A percentile compares a stretch with the other conserved stretches of the same genome.
Conservation (phyloP, 75 land plant genomes). For the Chamaecyparis obtusa region DNA sequence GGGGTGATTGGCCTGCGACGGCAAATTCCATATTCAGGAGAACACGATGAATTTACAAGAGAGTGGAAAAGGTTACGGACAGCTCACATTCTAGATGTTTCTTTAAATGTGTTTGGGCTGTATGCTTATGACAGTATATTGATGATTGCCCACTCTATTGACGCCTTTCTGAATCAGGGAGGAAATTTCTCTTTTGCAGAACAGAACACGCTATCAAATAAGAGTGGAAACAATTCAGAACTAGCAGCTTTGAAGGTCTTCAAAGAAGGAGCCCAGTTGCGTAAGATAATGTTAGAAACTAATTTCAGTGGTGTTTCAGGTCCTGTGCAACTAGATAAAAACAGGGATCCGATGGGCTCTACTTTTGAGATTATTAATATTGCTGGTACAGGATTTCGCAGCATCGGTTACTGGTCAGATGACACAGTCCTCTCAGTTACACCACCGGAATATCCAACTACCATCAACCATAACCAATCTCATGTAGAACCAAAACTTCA, state of each 20-base stretch:
- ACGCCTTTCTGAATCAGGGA: slow-evolving; percentile 43
- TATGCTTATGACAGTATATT: slow-evolving; percentile 86
- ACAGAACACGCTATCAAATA: slow-evolving; percentile 33
- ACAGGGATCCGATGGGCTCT: slow-evolving; percentile 51
- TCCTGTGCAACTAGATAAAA: slow-evolving; percentile 50
- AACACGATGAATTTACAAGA: slow-evolving; percentile 27
- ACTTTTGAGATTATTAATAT: slow-evolving; percentile 53
- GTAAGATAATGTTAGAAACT: slow-evolving; percentile 31
- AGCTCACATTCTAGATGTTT: slow-evolving; percentile 11
- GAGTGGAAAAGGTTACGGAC: slow-evolving; percentile 40
- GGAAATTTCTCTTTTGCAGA: slow-evolving; percentile 42
- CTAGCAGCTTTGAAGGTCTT: slow-evolving; percentile 48
- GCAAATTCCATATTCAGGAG: slow-evolving; percentile 53
- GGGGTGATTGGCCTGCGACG: slow-evolving; percentile 71
- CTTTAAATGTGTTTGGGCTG: slow-evolving; percentile 56
- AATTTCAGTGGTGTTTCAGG: slow-evolving; percentile 84
- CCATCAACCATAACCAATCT: slow-evolving; percentile 28
- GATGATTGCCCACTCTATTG: slow-evolving; percentile 64
- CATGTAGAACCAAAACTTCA: slow-evolving; percentile 27
- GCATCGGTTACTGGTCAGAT: slow-evolving; percentile 57
- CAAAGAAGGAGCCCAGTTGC: slow-evolving; percentile 45
- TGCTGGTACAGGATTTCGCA: slow-evolving; percentile 39
- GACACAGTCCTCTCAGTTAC: slow-evolving; percentile 36
- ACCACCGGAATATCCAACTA: slow-evolving; percentile 46
- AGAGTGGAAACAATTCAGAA: slow-evolving; percentile 42